These are phyloP conservation scores for Globisporangium nunn DNA, from an alignment of 352 stramenopile species.

Conservation along the genomic window DNA sequence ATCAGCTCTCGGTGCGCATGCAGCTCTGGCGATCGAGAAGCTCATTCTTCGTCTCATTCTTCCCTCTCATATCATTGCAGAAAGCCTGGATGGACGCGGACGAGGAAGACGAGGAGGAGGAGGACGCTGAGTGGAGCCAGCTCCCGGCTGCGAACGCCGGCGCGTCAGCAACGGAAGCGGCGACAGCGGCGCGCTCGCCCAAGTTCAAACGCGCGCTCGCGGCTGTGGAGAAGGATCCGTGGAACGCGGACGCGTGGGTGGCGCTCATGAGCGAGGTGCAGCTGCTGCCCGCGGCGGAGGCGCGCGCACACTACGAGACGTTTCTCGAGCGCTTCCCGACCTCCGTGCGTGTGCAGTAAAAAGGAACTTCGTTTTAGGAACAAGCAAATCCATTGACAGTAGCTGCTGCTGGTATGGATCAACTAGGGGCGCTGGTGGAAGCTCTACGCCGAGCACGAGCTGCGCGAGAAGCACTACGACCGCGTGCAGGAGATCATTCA, in stretches of 20 bases:
- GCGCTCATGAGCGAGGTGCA: slow-evolving; percentile 76
- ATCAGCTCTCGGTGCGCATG: not conserved
- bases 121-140: slow-evolving; percentile 70
- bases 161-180: not conserved
- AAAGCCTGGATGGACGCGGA: slow-evolving; percentile 72
- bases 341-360: slow-evolving; percentile 21
- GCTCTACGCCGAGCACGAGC: slow-evolving; percentile 78
- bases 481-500: slow-evolving; percentile 85
- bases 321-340: slow-evolving; percentile 70
- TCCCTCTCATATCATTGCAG: slow-evolving; percentile 12
- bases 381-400: too few species aligned
- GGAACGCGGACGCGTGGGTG: slow-evolving; percentile 75
- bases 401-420: not conserved
- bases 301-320: slow-evolving; percentile 67
- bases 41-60: not conserved
- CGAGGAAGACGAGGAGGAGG: slow-evolving; percentile 75
- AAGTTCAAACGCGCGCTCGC: slow-evolving; percentile 58
- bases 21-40: not conserved
- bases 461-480: slow-evolving; percentile 80
- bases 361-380: too few species aligned
- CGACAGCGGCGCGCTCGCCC: slow-evolving; percentile 7
- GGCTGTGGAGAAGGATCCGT: slow-evolving; percentile 48
- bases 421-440: slow-evolving; percentile 77
- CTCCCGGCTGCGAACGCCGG: slow-evolving; percentile 13
- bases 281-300: slow-evolving; percentile 50